A percentile compares a stretch with the other conserved stretches of the same genome.
phyloP scores from a whole-genome alignment of 2,329 filamentous ascomycete genomes.

The Penicillium italicum region DNA sequence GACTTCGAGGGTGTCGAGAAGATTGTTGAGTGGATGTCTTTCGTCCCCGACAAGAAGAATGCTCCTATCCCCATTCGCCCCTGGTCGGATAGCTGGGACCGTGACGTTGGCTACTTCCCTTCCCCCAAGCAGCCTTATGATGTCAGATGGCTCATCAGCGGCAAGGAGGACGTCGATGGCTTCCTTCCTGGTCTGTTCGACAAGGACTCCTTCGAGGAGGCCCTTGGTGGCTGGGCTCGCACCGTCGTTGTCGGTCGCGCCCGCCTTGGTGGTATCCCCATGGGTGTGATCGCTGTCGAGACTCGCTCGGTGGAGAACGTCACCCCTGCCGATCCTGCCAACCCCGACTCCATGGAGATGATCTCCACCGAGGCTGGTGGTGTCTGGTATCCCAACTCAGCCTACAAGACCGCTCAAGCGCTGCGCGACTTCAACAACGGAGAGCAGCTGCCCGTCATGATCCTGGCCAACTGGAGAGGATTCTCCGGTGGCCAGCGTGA shows the following conservation, averaged over 20 bases:
- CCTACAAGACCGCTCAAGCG: slow-evolving; percentile 98
- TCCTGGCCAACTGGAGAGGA: slow-evolving; percentile 99
- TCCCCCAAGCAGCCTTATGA: slow-evolving; percentile 83
- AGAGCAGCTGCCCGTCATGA: slow-evolving; percentile 97
- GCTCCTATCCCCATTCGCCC: slow-evolving; percentile 89
- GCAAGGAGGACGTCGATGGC: slow-evolving; percentile 76
- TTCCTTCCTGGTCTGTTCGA: slow-evolving; percentile 94
- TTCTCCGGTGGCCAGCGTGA: slow-evolving; percentile 99
- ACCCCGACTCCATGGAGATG: slow-evolving; percentile 97
- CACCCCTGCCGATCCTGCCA: slow-evolving; percentile 92
- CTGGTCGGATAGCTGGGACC: slow-evolving; percentile 83
- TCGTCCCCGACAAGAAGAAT: slow-evolving; percentile 91
- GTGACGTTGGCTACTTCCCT: slow-evolving; percentile 78
- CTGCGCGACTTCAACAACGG: slow-evolving; percentile 99
- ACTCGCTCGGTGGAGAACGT: slow-evolving; percentile 95
- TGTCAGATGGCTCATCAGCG: slow-evolving; percentile 87
- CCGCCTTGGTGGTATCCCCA: slow-evolving; percentile 91
- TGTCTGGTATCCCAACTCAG: slow-evolving; percentile 99
- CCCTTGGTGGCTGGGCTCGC: slow-evolving; percentile 92
- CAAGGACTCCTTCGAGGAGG: slow-evolving; percentile 93
- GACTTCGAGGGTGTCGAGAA: slow-evolving; percentile 97
- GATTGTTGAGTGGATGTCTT: slow-evolving; percentile 98
- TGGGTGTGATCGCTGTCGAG: slow-evolving; percentile 98
- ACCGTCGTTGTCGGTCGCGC: slow-evolving; percentile 96
- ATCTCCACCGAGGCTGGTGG: slow-evolving; percentile 92